Base-by-base conservation (phyloP, 371 early-diverging fungal genomes). In the Syncephalastrum sp. region DNA sequence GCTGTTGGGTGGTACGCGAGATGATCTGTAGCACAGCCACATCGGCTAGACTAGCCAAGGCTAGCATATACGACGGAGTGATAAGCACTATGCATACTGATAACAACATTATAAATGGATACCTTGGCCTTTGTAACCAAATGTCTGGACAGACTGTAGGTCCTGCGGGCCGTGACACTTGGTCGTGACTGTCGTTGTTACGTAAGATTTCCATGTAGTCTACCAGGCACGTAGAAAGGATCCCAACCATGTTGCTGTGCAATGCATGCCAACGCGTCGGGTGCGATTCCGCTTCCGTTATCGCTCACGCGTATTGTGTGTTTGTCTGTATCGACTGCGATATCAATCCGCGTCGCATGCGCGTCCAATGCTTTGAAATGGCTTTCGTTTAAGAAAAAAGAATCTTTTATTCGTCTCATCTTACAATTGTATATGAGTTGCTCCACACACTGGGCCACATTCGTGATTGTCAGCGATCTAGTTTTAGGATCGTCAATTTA, bases 91-190 rank as follows among this genome's bases (percentile, higher is more conserved):
- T 29, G 29, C 29, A 29, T 7, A 4, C 7, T 29, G 29, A 29
- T 29, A 29, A 29, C 7, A 29, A 7, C 29, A 3, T 29, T 29
- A 21, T 21, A 21, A 21, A 21, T 21, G 21, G 21, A 53, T 47
- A 85, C 88, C 87, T 84, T 88, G 85, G 3, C 90, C 90, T 3
- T 87, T 78, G 53, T 82, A 90, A n/a, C 90, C 90, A 70, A 79
- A 86, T 1, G 87, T 78, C 6, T 57, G 57, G 14, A 76, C 58
- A 4, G 65, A 57, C 12, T 74, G 59, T 1, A 82, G 60, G 54
- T 84, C 84, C 17, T 64, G 44, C 0, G 79, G 45, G 1, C 67
- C 63, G 21, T 71, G 72, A 45, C 76, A 76, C 57, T 85, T 86
- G 8, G 88, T 83, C 0, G 85, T 83, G 4, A 71, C 84, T 85